Conservation (phyloP, 2,329 filamentous ascomycete species). For the Colletotrichum sp. region DNA sequence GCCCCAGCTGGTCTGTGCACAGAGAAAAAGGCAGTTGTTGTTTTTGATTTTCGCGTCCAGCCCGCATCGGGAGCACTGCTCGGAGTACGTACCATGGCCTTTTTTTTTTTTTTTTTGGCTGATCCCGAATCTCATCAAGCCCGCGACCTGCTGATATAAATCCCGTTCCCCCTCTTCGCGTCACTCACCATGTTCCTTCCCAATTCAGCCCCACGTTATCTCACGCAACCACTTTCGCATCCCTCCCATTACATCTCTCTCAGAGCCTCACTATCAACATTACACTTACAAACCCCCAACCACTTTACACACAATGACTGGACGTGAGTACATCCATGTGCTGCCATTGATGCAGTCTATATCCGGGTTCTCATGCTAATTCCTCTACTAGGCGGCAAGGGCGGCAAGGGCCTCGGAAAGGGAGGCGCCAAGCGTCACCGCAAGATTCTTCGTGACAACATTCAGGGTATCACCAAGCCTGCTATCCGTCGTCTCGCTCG, state of each 20-base stretch:
- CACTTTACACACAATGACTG: constrained; percentile 64
- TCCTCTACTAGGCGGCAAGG: constrained; percentile 75
- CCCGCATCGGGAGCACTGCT: background rate
- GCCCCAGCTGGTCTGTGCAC: background rate
- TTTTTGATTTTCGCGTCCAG: background rate
- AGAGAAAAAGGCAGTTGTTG: background rate
- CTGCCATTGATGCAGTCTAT: constrained; percentile 6
- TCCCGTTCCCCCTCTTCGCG: constrained; percentile 9
- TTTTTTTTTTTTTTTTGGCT: constrained; percentile 22
- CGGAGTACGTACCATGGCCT: background rate
- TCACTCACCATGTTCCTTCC: background rate
- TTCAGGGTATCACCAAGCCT: constrained; percentile 98
- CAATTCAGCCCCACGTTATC: constrained; percentile 12
- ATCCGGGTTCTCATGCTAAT: background rate
- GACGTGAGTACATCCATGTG: constrained; percentile 61
- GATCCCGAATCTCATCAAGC: constrained; percentile 14
- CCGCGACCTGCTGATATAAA: constrained; percentile 17
- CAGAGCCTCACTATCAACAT: background rate
- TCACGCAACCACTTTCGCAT: background rate
- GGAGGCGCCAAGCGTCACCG: constrained; percentile 98
- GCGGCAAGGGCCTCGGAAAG: constrained; percentile 97
- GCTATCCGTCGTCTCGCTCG: constrained; percentile 97
- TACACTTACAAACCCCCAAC: background rate
- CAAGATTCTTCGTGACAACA: constrained; percentile 99
- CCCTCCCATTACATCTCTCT: background rate